Conservation (phyloP, 2,329 filamentous ascomycete species). For the Phyllosticta ampelicida region DNA sequence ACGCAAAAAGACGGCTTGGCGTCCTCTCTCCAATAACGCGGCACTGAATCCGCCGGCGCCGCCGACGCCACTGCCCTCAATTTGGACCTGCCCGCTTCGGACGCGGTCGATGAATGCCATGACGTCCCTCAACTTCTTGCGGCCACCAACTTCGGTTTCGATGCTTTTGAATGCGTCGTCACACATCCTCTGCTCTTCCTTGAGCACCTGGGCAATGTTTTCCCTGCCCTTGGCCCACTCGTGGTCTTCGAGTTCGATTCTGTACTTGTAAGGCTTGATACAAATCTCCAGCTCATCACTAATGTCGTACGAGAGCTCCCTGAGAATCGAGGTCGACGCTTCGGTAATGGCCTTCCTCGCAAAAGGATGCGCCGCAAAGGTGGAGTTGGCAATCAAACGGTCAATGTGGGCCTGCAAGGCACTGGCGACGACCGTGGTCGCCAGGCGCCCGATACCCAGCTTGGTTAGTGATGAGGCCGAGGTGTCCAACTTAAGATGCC, state of each 20-base stretch:
- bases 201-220: slow-evolving; percentile 69
- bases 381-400: slow-evolving; percentile 64
- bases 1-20: slow-evolving; percentile 86
- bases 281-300: slow-evolving; percentile 98
- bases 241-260: slow-evolving; percentile 83
- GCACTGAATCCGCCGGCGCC: slow-evolving; percentile 92
- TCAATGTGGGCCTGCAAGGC: slow-evolving; percentile 82
- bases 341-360: slow-evolving; percentile 88
- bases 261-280: slow-evolving; percentile 97
- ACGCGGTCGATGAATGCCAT: slow-evolving; percentile 86
- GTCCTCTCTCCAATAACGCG: slow-evolving; percentile 70
- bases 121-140: slow-evolving; percentile 78
- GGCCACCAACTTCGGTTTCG: slow-evolving; percentile 68
- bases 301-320: slow-evolving; percentile 92
- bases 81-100: slow-evolving; percentile 68
- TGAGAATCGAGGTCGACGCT: slow-evolving; percentile 78
- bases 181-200: slow-evolving; percentile 75
- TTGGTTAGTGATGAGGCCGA: slow-evolving; percentile 86
- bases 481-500: slow-evolving; percentile 89
- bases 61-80: slow-evolving; percentile 71
- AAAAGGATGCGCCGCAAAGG: slow-evolving; percentile 83
- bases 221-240: slow-evolving; percentile 84
- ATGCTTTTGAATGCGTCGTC: slow-evolving; percentile 66
- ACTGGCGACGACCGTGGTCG: slow-evolving; percentile 80
- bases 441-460: slow-evolving; percentile 81